Percentiles rank a stretch among this genome's conserved stretches.
Evolutionary conservation across 2,329 filamentous ascomycete species (phyloP).

Genomic region (Alternaria arborescens): DNA sequence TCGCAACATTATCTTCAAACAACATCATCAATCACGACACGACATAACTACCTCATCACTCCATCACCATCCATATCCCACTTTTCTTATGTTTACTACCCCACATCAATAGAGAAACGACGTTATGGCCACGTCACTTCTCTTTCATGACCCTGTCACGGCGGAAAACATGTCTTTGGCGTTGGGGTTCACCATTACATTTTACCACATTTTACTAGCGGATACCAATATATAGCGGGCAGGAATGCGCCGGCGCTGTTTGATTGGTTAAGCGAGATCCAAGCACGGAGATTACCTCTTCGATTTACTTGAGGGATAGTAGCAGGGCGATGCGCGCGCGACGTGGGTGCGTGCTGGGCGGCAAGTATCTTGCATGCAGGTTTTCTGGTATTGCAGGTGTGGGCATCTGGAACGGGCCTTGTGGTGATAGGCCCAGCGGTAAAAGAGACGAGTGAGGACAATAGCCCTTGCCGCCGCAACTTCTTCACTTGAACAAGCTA

Average conservation of each 20-base stretch:
- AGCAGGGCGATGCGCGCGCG: neutral
- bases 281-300: conserved; percentile 15
- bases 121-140: conserved; percentile 21
- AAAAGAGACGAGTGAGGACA: conserved; percentile 3
- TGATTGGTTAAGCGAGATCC: conserved; percentile 21
- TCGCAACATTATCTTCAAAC: conserved; percentile 36
- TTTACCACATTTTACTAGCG: conserved; percentile 14
- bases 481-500: neutral
- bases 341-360: conserved; percentile 12
- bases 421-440: conserved; percentile 4
- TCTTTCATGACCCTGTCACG: conserved; percentile 14
- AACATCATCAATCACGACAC: conserved; percentile 17
- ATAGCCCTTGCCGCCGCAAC: conserved; percentile 2
- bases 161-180: conserved; percentile 19
- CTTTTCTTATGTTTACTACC: conserved; percentile 38
- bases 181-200: conserved; percentile 13
- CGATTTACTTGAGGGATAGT: conserved; percentile 4
- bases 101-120: conserved; percentile 19
- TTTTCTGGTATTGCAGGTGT: neutral
- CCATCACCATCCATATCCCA: conserved; percentile 20
- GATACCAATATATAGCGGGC: conserved; percentile 9
- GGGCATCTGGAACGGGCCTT: conserved; percentile 1
- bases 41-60: conserved; percentile 11
- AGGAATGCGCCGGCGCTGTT: conserved; percentile 14
- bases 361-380: conserved; percentile 11